Percentiles rank a stretch among this genome's conserved stretches.
phyloP scores from a whole-genome alignment of 2,329 filamentous ascomycete species.

The Phaeoacremonium minimum region DNA sequence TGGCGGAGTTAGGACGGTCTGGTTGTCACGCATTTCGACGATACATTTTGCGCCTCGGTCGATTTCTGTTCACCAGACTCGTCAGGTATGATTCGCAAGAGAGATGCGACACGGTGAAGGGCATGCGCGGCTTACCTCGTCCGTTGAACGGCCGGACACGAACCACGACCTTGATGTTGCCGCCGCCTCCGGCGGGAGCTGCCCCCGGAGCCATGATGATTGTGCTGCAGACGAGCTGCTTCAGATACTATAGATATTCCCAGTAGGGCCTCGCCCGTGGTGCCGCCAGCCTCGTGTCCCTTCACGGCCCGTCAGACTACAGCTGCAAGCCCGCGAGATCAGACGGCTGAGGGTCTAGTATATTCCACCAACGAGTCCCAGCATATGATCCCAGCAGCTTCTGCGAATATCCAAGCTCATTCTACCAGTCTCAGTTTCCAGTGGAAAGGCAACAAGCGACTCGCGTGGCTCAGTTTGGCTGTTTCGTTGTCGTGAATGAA shows the following conservation, averaged over 20 bases:
- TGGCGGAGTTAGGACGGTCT: constrained; percentile 80
- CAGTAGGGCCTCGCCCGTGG: neutral
- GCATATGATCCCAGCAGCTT: constrained; percentile 10
- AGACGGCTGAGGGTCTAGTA: neutral
- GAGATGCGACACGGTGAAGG: no score
- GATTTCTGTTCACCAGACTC: constrained; percentile 56
- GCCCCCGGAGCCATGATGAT: constrained; percentile 59
- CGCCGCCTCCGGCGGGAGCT: constrained; percentile 74
- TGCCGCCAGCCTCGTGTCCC: neutral
- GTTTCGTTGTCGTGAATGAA: no score
- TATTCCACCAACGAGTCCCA: no score
- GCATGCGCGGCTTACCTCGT: constrained; percentile 60
- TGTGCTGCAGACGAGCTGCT: no score
- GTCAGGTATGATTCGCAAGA: no score
- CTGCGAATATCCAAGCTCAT: constrained; percentile 8
- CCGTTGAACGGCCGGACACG: constrained; percentile 92
- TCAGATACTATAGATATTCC: no score
- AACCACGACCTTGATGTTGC: constrained; percentile 99
- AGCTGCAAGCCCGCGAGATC: neutral
- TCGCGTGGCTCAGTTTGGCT: no score
- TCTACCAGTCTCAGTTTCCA: constrained; percentile 1
- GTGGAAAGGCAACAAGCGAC: no score
- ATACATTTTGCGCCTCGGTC: constrained; percentile 94
- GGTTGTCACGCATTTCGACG: constrained; percentile 89
- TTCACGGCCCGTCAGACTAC: neutral